These are phyloP conservation scores for Quillaja saponaria DNA, from an alignment of 306 rosid genomes.

Conservation along the genomic window DNA sequence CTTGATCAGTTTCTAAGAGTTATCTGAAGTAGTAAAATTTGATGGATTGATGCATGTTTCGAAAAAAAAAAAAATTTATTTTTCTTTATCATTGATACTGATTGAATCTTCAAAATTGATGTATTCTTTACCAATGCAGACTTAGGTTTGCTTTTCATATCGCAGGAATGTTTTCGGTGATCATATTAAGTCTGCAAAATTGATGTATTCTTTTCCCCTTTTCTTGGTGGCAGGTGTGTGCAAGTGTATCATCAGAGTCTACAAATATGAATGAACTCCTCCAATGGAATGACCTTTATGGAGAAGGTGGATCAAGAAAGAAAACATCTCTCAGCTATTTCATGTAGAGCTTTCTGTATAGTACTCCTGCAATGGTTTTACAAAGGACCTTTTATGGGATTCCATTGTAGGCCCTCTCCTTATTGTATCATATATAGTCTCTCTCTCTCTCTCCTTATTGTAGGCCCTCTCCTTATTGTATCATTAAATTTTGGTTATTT, in stretches of 20 bases:
- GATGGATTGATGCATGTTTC: no score
- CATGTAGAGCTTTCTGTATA: constrained; percentile 75
- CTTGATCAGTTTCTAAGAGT: no score
- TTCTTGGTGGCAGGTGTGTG: constrained; percentile 61
- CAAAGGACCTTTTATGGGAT: constrained; percentile 35
- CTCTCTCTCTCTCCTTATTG: not conserved
- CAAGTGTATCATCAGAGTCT: constrained; percentile 90
- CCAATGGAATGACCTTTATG: constrained; percentile 92
- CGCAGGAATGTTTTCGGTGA: no score
- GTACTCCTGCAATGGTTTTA: constrained; percentile 37
- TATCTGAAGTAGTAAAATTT: no score
- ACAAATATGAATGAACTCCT: constrained; percentile 81
- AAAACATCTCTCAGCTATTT: constrained; percentile 81
- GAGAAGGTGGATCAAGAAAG: constrained; percentile 95
- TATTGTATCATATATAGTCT: constrained; percentile 51
- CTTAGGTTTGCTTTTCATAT: no score
- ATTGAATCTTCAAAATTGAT: no score
- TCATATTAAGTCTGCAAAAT: no score
- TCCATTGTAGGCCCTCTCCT: constrained; percentile 30
- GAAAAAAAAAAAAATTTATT: no score
- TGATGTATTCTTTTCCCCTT: no score
- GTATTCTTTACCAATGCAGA: no score
- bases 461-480: constrained; percentile 48
- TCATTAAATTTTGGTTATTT: not conserved
- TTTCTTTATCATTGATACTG: no score